Evolutionary conservation across 139 green algal species (phyloP), one percentile per base, ranked within the genome.

Genomic region (Edaphochlamys debaryana): DNA sequence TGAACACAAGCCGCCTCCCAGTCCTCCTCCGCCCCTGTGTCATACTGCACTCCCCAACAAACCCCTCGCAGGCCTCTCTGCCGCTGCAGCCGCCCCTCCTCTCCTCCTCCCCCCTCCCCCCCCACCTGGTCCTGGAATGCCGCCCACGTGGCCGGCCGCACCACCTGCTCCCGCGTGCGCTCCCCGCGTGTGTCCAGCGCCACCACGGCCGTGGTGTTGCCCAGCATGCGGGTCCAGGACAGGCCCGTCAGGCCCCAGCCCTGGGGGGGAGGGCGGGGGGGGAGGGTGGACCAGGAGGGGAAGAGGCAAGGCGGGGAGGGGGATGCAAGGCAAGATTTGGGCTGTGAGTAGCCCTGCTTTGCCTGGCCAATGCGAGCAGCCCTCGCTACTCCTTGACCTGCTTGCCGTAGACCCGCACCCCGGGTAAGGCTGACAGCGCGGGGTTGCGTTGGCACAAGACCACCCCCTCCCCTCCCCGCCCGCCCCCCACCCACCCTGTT

Each of bases 121-220:
- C 63, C 50, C 34, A 83, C 66, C 78, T 81, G 82, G 25, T 84
- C 54, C 34, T 81, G 60, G 54, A 84, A 73, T 7, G 79, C 79
- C 0, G 82, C 72, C 71, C 76, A 88, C 36, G 69, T 64, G 42
- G 72, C 76, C 0, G 70, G 71, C 27, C 58, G 74, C 41, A 88
- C 29, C 22, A 88, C 60, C 30, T 86, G 64, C 27, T 62, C 40
- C 36, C 36, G 48, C 2, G 67, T 92, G 62, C 89, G 85, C 72
- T 92, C 87, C 19, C 71, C 81, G 40, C 89, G 80, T 45, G 62
- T 87, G 85, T 93, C 89, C 36, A 87, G 77, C 52, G 70, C 75
- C 54, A 92, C 4, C 73, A 92, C 67, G 17, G 89, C 70, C 7
- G 79, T 83, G 62, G 50, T 87, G 68, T 62, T 60, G 54, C 87